Base-by-base conservation (phyloP, 2,329 filamentous ascomycete genomes). In the Penicillium sp. region DNA sequence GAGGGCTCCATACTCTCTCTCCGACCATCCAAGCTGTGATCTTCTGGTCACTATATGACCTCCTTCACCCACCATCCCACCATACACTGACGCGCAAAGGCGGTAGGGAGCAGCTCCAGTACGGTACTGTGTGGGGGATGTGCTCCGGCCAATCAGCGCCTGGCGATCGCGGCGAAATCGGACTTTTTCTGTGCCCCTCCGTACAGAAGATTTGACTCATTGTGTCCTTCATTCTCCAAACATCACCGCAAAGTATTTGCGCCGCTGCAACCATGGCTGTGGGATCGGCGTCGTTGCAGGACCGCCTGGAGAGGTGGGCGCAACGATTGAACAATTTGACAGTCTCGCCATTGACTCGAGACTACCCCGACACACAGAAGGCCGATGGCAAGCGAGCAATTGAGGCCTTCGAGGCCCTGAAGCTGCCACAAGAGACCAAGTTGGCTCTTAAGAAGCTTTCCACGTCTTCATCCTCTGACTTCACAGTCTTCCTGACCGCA, bases 401-500 rank as follows among this genome's bases (percentile, higher is more conserved):
- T 48, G 68, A 70, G 49, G 68, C 68, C 21, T 67, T 69, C 26
- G 68, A 70, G 48, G 63, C 64, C 13, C 50, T 71, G 10, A 60
- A 59, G 21, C 57, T 71, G 14, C 55, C 67, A 2, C 56, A 60
- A 28, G 57, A 61, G 18, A 58, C 63, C 4, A 57, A 64, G 41
- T 53, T 60, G 27, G 66, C 65, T 11, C 37, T 73, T 30, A 52
- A 68, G 42, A 68, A 66, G 43, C 47, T 72, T 43, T 56, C 62
- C 25, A 45, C 58, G 36, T 50, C 59, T 33, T 45, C 64, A 19
- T 50, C 58, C 13, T 63, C 67, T 3, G 47, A 56, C 1, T 71
- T 71, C 36, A 66, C 62, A 3, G 57, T 71, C 27, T 59, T 74
- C 32, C 51, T 73, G 43, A 63, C 70, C 15, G 68, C 70, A 14